Evolutionary conservation across 2,329 filamentous ascomycete genomes (phyloP), one percentile per base, ranked within the genome.

Genomic region (Pestalotiopsis sp.): DNA sequence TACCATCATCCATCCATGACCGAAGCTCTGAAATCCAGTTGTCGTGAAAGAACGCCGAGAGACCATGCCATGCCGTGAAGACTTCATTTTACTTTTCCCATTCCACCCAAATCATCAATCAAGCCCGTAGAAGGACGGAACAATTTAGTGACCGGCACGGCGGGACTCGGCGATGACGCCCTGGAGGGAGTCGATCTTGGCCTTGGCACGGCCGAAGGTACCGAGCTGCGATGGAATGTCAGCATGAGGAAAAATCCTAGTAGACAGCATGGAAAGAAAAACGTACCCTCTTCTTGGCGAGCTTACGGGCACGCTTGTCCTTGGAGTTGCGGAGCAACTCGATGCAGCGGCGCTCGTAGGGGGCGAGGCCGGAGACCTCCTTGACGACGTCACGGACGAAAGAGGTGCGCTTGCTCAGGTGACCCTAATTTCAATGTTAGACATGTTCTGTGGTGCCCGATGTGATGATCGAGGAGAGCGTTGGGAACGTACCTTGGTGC

Each of bases 171-270:
- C 94, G 82, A 99, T 99, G 85, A 99, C 93, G 80, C 93, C 91
- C 87, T 94, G 93, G 87, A 99, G 94, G 88, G 98, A 95, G 83
- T 99, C 96, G 77, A 99, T 96, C 95, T 99, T 99, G 83, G 89
- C 91, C 95, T 99, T 99, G 81, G 95, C 95, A 84, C 96, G 95
- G 81, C 93, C 93, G 85, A 98, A 98, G 78, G 96, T 98, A 83
- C 96, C 96, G 88, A 99, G 94, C 92, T 96, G 73, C 73, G 68
- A 67, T 38, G 68, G 40, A 17, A 20, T 20, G 40, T 78, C 70
- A 78, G 77, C 69, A 68, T 68, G 30, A 35, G 65, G 65, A 60
- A 30, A 39, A 24, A 13, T 55, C 3, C 14, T 62, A 5, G 30
- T 66, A 69, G 59, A 17, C 61, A 35, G 13, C n/a, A 22, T 26